Evolutionary conservation across 2,329 filamentous ascomycete genomes (phyloP), one percentile per base, ranked within the genome.

Genomic region (Magnaporthiopsis rhizophila): DNA sequence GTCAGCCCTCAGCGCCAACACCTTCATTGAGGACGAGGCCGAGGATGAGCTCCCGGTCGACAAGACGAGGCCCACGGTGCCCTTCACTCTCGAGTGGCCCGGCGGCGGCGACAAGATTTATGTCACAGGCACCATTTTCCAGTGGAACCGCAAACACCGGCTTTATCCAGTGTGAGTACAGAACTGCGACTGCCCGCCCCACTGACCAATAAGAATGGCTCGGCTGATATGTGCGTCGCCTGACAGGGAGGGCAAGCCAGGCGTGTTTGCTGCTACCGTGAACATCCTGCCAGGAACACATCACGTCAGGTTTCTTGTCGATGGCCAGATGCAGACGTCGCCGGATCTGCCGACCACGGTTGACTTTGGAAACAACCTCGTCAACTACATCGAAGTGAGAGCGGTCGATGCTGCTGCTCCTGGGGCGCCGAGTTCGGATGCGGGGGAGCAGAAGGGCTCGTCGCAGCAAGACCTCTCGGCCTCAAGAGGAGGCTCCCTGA

Each of bases 381-480:
- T 99, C 77, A 99, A 99, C 78, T 99, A 98, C 74, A 91, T 99
- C 72, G 95, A 99, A 79, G 90, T 98, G 67, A 91, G 85, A 71
- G 86, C 91, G 24, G 34, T 57, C 50, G 89, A 92, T 64, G 89
- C 93, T 71, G 77, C 88, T 36, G 15, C 72, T 30, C 28, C 28
- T 74, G 67, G 71, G 21, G 67, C 73, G 2, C 65, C 68, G 3
- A 70, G 71, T 5, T 65, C 74, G 45, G 5, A 28, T 13, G 69
- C 72, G 26, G 63, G 71, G 5, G 70, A 69, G 45, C 70, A 75
- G 60, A 73, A 74, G 63, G 62, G 18, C 3, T n/a, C n/a, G n/a
- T 68, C n/a, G 62, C 71, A n/a, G 67, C 71, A 65, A 64, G 62
- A 63, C 7, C 34, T 63, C 34, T 69, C 59, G 65, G 72, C 45